Evolutionary conservation across 129 eudicot genomes (phyloP), one percentile per base, ranked within the genome.

Genomic region (Sambucus nigra): DNA sequence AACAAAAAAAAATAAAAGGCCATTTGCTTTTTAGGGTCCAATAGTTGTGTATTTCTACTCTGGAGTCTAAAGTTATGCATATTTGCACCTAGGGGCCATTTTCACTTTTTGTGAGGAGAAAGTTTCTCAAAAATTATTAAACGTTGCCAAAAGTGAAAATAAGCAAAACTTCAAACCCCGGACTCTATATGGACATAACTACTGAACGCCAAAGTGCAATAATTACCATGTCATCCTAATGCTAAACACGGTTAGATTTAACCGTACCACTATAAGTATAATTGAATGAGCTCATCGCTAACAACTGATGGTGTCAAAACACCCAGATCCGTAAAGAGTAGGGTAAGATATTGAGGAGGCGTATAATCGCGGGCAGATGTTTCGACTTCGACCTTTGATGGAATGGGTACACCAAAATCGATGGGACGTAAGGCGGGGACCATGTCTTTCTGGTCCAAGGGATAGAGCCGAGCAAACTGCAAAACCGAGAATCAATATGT

Each of bases 371-470:
- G 66, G 0, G 95, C 95, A 1, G 94, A 91, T 59, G 79, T 91
- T 46, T 91, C 98, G 25, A 85, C 95, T 70, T 81, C 94, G 11
- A 91, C 98, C 73, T 82, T 85, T 6, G 83, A 69, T 13, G 98
- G 98, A 33, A 91, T 81, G 11, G 98, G 98, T 22, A 91, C 98
- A 32, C 98, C 95, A 67, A 85, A 91, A 59, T 91, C 98, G 60
- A 91, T 83, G 0, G 89, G 82, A 5, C 94, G 84, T 70, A 79
- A 51, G 7, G 98, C 98, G 7, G 98, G 94, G 18, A 78, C 92
- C 98, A 91, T 91, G 78, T 91, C 98, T 67, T 91, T 91, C 59
- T 91, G 95, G 70, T 91, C 94, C 74, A 91, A 60, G 0, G 95
- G 98, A 72, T 91, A 85, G 29, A 85, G 77, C 11, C 98, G 81